phyloP scores from a whole-genome alignment of 2,329 filamentous ascomycete genomes.

The Pseudogymnoascus sp. region DNA sequence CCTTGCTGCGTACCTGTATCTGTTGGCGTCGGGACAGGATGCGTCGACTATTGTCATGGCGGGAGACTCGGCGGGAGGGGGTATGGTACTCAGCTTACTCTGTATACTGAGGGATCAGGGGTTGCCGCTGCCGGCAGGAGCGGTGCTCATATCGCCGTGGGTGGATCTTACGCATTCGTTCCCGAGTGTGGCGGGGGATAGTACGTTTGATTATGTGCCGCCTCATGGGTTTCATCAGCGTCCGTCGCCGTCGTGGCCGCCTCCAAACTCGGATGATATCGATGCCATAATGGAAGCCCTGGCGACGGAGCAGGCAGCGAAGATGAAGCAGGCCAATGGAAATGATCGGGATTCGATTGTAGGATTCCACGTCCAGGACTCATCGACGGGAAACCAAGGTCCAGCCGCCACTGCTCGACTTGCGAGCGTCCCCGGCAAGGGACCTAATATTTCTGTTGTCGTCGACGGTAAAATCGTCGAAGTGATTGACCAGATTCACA shows the following conservation, averaged over 20 bases:
- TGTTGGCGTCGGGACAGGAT: constrained; percentile 61
- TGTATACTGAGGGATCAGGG: constrained; percentile 75
- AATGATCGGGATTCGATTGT: constrained; percentile 30
- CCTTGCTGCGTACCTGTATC: constrained; percentile 75
- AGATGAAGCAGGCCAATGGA: constrained; percentile 22
- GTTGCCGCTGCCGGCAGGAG: constrained; percentile 78
- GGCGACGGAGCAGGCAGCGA: constrained; percentile 43
- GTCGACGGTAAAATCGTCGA: constrained; percentile 63
- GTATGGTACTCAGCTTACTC: constrained; percentile 76
- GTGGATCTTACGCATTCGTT: constrained; percentile 94
- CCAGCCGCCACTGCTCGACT: constrained; percentile 15
- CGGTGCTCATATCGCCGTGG: constrained; percentile 89
- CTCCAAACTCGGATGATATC: constrained; percentile 72
- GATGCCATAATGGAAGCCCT: constrained; percentile 37
- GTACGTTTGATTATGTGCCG: constrained; percentile 79
- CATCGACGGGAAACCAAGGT: constrained; percentile 19
- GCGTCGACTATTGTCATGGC: constrained; percentile 77
- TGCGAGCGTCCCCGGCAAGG: constrained; percentile 26
- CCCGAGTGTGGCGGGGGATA: constrained; percentile 70
- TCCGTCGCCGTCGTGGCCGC: constrained; percentile 86
- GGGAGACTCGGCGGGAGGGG: constrained; percentile 88
- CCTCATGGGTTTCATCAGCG: constrained; percentile 80
- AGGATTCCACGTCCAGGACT: constrained; percentile 27
- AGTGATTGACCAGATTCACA: constrained; percentile 87
- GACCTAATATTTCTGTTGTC: constrained; percentile 49